Evolutionary conservation across 2,329 filamentous ascomycete genomes (phyloP).

Genomic region (Fusarium burgessii): DNA sequence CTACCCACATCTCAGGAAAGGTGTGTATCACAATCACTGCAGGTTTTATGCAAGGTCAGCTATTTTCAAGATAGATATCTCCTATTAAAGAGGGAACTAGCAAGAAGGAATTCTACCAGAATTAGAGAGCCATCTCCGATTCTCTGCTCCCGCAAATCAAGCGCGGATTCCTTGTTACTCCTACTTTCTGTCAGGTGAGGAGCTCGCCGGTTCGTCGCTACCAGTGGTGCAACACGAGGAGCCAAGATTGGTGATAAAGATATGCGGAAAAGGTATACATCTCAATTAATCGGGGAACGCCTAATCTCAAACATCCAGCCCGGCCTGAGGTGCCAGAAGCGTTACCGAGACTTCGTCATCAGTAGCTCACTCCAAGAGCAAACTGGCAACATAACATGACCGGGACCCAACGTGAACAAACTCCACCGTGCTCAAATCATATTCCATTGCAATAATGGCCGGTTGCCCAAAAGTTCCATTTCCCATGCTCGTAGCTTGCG

Average conservation of each 20-base stretch:
- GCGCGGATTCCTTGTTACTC: background rate
- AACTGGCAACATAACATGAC: conserved; percentile 46
- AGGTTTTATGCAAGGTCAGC: background rate
- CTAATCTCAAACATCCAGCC: conserved; percentile 58
- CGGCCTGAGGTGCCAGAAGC: conserved; percentile 40
- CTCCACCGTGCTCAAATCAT: conserved; percentile 53
- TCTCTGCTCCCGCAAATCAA: background rate
- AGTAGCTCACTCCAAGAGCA: conserved; percentile 31
- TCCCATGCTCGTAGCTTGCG: conserved; percentile 47
- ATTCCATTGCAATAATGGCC: conserved; percentile 48
- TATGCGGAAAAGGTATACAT: conserved; percentile 46
- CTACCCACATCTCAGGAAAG: background rate
- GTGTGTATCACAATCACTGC: background rate
- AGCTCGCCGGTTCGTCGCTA: background rate
- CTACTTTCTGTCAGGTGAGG: background rate
- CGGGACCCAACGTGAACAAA: conserved; percentile 50
- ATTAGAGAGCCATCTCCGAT: background rate
- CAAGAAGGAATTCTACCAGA: background rate
- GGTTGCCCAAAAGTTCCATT: conserved; percentile 48
- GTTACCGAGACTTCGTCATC: conserved; percentile 34
- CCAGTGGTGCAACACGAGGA: background rate
- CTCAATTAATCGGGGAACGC: conserved; percentile 62
- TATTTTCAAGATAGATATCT: conserved; percentile 5
- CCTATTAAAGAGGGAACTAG: background rate
- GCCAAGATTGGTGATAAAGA: background rate